Percentiles rank a stretch among this genome's conserved stretches.
Conservation (phyloP, 2,329 filamentous ascomycete species). For the Sarocladium brachiariae region DNA sequence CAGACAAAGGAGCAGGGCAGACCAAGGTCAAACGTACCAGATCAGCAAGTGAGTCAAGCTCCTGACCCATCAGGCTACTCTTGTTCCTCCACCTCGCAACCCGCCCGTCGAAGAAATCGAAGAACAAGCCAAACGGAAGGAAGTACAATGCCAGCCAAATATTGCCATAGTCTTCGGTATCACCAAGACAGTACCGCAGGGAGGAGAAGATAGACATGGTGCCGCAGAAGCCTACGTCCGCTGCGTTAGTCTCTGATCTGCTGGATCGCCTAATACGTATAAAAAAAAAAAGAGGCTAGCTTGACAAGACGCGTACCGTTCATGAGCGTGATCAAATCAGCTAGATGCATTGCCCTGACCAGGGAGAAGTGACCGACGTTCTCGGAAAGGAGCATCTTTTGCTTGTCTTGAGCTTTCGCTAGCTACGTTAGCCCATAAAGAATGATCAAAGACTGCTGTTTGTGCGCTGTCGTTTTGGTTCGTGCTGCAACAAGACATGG, state of each 20-base stretch:
- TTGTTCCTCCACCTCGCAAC: conserved; percentile 95
- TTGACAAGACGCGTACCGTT: conserved; percentile 47
- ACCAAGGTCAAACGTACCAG: conserved; percentile 53
- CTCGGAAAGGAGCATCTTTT: conserved; percentile 63
- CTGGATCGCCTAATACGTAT: neutral
- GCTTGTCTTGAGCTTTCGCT: conserved; percentile 61
- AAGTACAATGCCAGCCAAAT: conserved; percentile 79
- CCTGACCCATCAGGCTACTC: conserved; percentile 95
- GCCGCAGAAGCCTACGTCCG: conserved; percentile 61
- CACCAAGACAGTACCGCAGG: conserved; percentile 81
- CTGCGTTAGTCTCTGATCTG: neutral
- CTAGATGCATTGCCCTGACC: conserved; percentile 64
- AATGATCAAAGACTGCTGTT: no score
- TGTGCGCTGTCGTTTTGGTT: neutral
- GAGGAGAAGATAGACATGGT: conserved; percentile 96
- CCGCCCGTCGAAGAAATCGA: conserved; percentile 96
- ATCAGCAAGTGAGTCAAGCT: conserved; percentile 92
- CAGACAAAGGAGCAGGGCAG: neutral
- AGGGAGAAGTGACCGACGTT: conserved; percentile 69
- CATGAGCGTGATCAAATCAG: conserved; percentile 77
- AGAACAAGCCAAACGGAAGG: conserved; percentile 90
- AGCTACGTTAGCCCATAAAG: conserved; percentile 8
- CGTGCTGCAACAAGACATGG: neutral
- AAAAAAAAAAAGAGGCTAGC: neutral
- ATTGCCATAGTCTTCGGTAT: conserved; percentile 56